phyloP scores from a whole-genome alignment of 106 monocot genomes.

The Chionographis japonica region DNA sequence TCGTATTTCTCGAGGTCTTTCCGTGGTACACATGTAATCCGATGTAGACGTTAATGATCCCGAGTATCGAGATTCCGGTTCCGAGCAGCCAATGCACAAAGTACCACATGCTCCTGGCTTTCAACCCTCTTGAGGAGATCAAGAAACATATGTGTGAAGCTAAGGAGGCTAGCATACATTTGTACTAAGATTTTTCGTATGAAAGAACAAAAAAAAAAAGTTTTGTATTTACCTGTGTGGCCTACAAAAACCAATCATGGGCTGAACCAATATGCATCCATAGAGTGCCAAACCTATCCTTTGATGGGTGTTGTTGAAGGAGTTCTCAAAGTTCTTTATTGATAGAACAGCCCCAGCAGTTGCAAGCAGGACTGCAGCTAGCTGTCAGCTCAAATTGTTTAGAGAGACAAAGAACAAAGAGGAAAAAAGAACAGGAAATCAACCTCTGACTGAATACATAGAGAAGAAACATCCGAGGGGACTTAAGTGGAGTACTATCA shows the following conservation, averaged over 20 bases:
- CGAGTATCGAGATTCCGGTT: slow-evolving; percentile 33
- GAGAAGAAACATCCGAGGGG: too few species aligned
- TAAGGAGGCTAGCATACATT: too few species aligned
- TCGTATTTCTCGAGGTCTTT: slow-evolving; percentile 45
- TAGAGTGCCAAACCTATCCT: slow-evolving; percentile 66
- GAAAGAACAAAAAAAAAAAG: too few species aligned
- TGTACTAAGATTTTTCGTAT: too few species aligned
- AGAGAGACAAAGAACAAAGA: not conserved
- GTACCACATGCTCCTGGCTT: slow-evolving; percentile 70
- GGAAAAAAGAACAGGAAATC: too few species aligned
- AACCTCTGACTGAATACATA: too few species aligned
- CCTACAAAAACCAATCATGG: slow-evolving; percentile 54
- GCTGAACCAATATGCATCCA: slow-evolving; percentile 52
- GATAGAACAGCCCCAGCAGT: slow-evolving; percentile 50
- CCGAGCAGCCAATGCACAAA: slow-evolving; percentile 69
- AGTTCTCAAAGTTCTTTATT: slow-evolving; percentile 59
- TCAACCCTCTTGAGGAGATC: slow-evolving; percentile 38
- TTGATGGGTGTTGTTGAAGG: slow-evolving; percentile 78
- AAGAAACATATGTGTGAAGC: not conserved
- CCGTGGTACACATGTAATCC: slow-evolving; percentile 55
- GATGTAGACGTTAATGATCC: slow-evolving; percentile 56
- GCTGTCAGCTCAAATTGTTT: slow-evolving; percentile 22
- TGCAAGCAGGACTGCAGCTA: slow-evolving; percentile 44
- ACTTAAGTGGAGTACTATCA: too few species aligned
- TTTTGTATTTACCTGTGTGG: slow-evolving; percentile 46